These are phyloP conservation scores for Pouteria campechiana DNA, from an alignment of 179 eudicot species.

Conservation along the genomic window DNA sequence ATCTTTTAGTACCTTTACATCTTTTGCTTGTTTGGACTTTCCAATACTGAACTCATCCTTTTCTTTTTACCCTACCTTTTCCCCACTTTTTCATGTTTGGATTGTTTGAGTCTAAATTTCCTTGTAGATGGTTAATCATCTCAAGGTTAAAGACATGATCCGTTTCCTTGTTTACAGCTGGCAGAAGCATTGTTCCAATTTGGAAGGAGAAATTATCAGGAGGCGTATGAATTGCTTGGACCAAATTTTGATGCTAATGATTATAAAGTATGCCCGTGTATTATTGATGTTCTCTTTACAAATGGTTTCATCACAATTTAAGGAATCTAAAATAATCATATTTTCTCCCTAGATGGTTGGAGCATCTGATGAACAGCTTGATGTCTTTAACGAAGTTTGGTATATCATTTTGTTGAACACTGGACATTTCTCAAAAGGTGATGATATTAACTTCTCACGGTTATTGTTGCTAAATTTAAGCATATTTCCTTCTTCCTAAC, in stretches of 20 bases:
- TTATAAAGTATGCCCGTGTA: conserved; percentile 44
- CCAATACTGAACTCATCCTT: neutral
- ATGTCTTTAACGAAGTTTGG: conserved; percentile 82
- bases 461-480: neutral
- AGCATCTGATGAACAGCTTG: conserved; percentile 93
- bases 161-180: conserved; percentile 31
- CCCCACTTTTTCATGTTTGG: neutral
- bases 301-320: too few relatives aligned
- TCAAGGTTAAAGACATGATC: neutral
- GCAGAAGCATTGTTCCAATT: conserved; percentile 68
- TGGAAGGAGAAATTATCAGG: conserved; percentile 56
- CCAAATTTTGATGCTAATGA: conserved; percentile 52
- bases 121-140: too few relatives aligned
- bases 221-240: conserved; percentile 54
- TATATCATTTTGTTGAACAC: conserved; percentile 46
- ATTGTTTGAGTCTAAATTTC: too few relatives aligned
- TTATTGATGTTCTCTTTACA: too few relatives aligned
- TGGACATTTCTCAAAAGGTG: conserved; percentile 61
- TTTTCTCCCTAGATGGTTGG: conserved; percentile 55
- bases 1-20: neutral
- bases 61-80: neutral
- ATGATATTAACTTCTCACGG: neutral
- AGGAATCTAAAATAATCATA: too few relatives aligned
- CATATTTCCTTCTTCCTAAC: neutral
- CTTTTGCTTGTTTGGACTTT: neutral